A percentile compares a stretch with the other conserved stretches of the same genome.
Evolutionary conservation across 768 basidiomycete species (phyloP).

Genomic region (Podaxis rugospora): DNA sequence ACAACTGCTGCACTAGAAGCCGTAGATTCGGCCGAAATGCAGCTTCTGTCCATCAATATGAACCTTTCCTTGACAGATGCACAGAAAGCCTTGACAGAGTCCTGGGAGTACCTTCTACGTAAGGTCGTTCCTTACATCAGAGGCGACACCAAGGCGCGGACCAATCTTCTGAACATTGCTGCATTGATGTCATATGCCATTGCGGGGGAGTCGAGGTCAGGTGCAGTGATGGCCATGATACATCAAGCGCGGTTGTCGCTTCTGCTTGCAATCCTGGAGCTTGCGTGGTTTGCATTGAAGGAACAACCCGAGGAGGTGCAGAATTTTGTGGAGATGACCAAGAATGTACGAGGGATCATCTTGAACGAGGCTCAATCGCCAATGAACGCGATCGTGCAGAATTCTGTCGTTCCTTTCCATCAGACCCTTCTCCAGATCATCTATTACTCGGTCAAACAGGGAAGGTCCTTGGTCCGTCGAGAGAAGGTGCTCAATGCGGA

Average conservation of each 20-base stretch:
- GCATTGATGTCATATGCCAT: constrained; percentile 63
- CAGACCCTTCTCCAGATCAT: constrained; percentile 73
- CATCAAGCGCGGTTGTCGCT: constrained; percentile 74
- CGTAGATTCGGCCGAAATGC: constrained; percentile 48
- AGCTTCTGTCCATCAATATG: constrained; percentile 73
- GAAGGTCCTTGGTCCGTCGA: constrained; percentile 43
- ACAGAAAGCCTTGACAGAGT: constrained; percentile 66
- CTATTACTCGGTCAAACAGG: constrained; percentile 71
- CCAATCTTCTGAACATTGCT: constrained; percentile 51
- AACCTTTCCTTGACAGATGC: constrained; percentile 84
- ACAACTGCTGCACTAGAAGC: constrained; percentile 18
- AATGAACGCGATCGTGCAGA: constrained; percentile 64
- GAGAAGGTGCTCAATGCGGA: constrained; percentile 53
- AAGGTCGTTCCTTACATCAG: constrained; percentile 62
- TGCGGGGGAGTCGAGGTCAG: constrained; percentile 62
- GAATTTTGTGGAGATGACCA: constrained; percentile 58
- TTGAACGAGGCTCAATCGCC: constrained; percentile 74
- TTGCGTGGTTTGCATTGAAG: constrained; percentile 66
- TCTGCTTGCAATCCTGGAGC: constrained; percentile 73
- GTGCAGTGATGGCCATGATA: constrained; percentile 82
- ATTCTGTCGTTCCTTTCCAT: constrained; percentile 68
- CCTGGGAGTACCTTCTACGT: constrained; percentile 73
- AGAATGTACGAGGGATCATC: constrained; percentile 60
- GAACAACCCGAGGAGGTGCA: constrained; percentile 51
- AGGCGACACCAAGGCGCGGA: constrained; percentile 51